phyloP scores from a whole-genome alignment of 306 rosid species.

The Cucurbita maxima region DNA sequence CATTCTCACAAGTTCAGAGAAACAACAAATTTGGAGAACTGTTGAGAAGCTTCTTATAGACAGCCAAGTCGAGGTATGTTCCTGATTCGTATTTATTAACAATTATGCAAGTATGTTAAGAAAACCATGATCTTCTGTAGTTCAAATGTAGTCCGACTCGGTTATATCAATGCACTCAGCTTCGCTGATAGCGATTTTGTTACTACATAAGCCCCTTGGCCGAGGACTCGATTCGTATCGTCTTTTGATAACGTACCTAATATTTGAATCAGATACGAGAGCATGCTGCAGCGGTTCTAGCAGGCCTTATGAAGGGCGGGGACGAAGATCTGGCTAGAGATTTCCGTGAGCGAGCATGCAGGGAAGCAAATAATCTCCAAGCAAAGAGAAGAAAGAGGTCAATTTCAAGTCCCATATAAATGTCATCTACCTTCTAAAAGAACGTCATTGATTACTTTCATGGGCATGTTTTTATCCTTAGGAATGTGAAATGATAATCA shows the following conservation, averaged over 20 bases:
- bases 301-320: slow-evolving; percentile 97
- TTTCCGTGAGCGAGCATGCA: slow-evolving; percentile 73
- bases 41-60: slow-evolving; percentile 85
- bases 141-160: too few relatives aligned
- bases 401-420: not conserved
- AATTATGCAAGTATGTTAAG: not conserved
- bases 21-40: slow-evolving; percentile 71
- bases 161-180: not conserved
- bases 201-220: not conserved
- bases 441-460: not conserved
- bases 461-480: not conserved
- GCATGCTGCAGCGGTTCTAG: slow-evolving; percentile 95
- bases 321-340: slow-evolving; percentile 80
- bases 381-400: slow-evolving; percentile 70
- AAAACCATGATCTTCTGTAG: too few relatives aligned
- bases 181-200: not conserved
- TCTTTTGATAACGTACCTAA: slow-evolving; percentile 1
- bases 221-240: not conserved
- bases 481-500: not conserved
- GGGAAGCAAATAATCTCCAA: slow-evolving; percentile 41
- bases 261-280: slow-evolving; percentile 61
- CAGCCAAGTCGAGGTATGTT: slow-evolving; percentile 96
- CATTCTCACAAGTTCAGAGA: slow-evolving; percentile 53
- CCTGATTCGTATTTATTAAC: slow-evolving; percentile 1
- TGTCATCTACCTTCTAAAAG: not conserved